Percentiles rank a stretch among this genome's conserved stretches.
These are phyloP conservation scores for Botrytis elliptica DNA, from an alignment of 2,329 filamentous ascomycete genomes.

Conservation along the genomic window DNA sequence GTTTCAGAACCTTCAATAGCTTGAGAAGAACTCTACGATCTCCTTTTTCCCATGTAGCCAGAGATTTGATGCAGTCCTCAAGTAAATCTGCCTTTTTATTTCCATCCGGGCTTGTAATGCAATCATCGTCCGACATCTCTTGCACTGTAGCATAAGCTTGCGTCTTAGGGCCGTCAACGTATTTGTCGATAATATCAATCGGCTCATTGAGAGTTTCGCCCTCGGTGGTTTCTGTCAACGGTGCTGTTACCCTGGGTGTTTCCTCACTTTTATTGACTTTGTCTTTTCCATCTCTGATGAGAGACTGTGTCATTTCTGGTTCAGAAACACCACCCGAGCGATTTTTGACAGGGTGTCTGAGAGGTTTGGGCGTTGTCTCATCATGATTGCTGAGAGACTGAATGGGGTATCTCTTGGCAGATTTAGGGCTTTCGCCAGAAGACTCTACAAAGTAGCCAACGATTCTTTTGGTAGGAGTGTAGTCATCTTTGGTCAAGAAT, in stretches of 20 bases:
- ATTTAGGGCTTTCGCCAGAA: neutral
- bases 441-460: conserved; percentile 16
- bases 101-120: neutral
- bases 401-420: neutral
- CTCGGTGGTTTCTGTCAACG: neutral
- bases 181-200: neutral
- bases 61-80: conserved; percentile 24
- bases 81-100: conserved; percentile 14
- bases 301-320: neutral
- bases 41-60: conserved; percentile 26
- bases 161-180: neutral
- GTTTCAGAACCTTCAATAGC: conserved; percentile 29
- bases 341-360: neutral
- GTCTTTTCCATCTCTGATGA: neutral
- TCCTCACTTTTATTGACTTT: conserved; percentile 2
- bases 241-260: neutral
- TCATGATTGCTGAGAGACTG: neutral
- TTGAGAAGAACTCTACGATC: conserved; percentile 27
- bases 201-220: neutral
- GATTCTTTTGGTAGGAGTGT: conserved; percentile 16
- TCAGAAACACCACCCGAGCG: neutral
- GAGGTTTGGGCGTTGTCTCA: neutral
- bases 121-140: neutral
- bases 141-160: neutral
- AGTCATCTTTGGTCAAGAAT: conserved; percentile 18